These are phyloP conservation scores for Agastache rugosa DNA, from an alignment of 257 asterid species.

Conservation along the genomic window DNA sequence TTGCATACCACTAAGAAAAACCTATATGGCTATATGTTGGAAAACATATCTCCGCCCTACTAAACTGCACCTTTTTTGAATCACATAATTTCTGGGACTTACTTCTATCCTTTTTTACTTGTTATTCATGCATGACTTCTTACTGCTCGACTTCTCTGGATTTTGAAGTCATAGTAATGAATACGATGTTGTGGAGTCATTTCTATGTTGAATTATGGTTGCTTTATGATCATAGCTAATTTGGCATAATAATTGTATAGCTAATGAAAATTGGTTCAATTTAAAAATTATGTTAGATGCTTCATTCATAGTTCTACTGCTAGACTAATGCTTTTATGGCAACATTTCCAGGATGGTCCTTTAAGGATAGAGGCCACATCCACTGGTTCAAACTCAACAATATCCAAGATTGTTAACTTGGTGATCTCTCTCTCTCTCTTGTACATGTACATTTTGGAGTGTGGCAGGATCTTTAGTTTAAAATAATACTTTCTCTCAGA, in stretches of 20 bases:
- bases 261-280: constrained; percentile 2
- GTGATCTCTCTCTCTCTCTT: constrained; percentile 43
- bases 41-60: neutral
- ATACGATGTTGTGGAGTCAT: constrained; percentile 1
- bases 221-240: constrained; percentile 11
- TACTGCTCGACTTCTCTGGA: constrained; percentile 25
- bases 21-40: neutral
- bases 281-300: constrained; percentile 17
- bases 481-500: neutral
- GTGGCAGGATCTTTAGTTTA: neutral
- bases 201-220: too few relatives aligned
- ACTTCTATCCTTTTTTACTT: neutral
- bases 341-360: constrained; percentile 83
- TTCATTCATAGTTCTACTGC: constrained; percentile 21
- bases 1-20: neutral
- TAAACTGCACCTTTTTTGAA: neutral
- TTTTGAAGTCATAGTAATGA: constrained; percentile 13
- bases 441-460: neutral
- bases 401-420: constrained; percentile 93
- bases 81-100: neutral
- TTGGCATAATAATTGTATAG: constrained; percentile 19
- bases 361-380: constrained; percentile 84
- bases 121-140: constrained; percentile 9
- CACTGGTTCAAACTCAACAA: constrained; percentile 94
- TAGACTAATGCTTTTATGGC: constrained; percentile 38